Conservation (phyloP, 371 early-diverging fungal species). For the Rhizopus sp. region DNA sequence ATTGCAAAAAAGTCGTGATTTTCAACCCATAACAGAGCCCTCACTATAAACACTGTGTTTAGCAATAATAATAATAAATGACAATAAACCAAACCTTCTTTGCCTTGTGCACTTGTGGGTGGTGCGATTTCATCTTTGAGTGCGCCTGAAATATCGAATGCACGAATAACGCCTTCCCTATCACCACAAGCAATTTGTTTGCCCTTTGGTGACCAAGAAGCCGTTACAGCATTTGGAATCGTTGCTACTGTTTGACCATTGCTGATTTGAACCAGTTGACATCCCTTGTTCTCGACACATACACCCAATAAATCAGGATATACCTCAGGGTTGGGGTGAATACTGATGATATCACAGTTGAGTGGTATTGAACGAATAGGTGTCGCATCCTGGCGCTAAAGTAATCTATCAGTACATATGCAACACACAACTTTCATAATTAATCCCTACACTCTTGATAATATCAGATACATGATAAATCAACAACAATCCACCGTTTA, state of each 20-base stretch:
- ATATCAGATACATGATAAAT: conserved; percentile 36
- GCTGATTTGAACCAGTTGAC: conserved; percentile 26
- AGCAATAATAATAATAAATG: background rate
- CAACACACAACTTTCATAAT: background rate
- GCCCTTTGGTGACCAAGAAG: conserved; percentile 62
- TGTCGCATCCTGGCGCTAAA: conserved; percentile 11
- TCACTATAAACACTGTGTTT: conserved; percentile 25
- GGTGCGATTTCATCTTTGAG: conserved; percentile 24
- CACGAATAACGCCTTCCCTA: conserved; percentile 33
- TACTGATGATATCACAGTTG: conserved; percentile 29
- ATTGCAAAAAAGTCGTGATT: conserved; percentile 38
- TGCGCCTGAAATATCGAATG: conserved; percentile 38
- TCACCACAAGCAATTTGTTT: conserved; percentile 54
- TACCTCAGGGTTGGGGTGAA: conserved; percentile 47
- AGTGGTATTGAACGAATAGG: conserved; percentile 23
- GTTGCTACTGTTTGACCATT: conserved; percentile 21
- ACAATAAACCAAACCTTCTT: background rate
- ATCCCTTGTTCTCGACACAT: conserved; percentile 23
- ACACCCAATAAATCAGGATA: conserved; percentile 37
- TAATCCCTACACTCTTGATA: conserved; percentile 22
- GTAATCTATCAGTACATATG: background rate
- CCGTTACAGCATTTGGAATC: conserved; percentile 29
- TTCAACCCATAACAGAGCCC: conserved; percentile 48
- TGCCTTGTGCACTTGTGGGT: background rate
- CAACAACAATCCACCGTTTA: conserved; percentile 23